phyloP scores from a whole-genome alignment of 208 protist species.

The Crithidia sp. region DNA sequence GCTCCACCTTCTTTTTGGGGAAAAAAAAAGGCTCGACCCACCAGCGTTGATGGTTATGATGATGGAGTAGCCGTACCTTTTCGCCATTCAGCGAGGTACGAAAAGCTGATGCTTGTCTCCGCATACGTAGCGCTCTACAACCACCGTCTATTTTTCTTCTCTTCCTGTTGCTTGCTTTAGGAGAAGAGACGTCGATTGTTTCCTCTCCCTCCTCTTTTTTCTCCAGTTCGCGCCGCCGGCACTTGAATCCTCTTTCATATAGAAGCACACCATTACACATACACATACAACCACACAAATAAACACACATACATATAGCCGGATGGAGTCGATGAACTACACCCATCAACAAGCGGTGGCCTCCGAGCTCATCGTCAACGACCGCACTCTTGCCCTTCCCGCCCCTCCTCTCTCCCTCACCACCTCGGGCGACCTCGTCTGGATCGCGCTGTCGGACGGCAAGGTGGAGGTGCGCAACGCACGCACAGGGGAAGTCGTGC shows the following conservation, averaged over 20 bases:
- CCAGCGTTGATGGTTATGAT: too few species aligned
- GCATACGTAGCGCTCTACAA: too few species aligned
- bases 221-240: too few species aligned
- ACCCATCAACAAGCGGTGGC: conserved; percentile 27
- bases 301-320: neutral
- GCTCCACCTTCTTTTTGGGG: neutral
- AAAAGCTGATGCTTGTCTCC: too few species aligned
- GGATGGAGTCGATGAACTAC: neutral
- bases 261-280: too few species aligned
- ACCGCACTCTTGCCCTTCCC: conserved; percentile 55
- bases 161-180: too few species aligned
- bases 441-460: conserved; percentile 65
- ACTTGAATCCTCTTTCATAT: too few species aligned
- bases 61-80: too few species aligned
- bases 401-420: conserved; percentile 57
- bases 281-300: neutral
- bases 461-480: conserved; percentile 71
- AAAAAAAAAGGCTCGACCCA: neutral
- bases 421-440: conserved; percentile 62
- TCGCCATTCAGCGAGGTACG: too few species aligned
- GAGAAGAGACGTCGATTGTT: too few species aligned
- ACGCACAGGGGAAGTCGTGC: conserved; percentile 64
- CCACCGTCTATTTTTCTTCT: too few species aligned
- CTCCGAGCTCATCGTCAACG: conserved; percentile 58
- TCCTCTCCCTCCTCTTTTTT: too few species aligned